Percentiles rank a stretch among this genome's conserved stretches.
These are phyloP conservation scores for Micromonas pusilla DNA, from an alignment of 139 green algal genomes.

Conservation along the genomic window DNA sequence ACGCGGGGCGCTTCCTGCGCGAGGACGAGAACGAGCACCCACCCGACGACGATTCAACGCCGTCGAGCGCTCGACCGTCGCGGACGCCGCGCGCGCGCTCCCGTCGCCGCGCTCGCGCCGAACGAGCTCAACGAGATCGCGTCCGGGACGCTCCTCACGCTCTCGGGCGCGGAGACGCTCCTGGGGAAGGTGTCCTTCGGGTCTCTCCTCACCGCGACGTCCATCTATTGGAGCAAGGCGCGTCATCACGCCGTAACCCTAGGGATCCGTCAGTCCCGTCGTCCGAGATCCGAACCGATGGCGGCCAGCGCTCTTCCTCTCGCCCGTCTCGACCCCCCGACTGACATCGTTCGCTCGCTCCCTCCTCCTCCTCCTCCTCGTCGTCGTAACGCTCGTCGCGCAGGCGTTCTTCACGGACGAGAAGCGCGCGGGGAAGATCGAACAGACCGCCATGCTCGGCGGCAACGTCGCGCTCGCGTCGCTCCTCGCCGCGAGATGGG, in stretches of 20 bases:
- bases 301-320: not conserved
- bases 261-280: not conserved
- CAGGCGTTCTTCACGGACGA: slow-evolving; percentile 18
- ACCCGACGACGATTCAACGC: too few relatives aligned
- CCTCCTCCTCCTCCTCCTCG: not conserved
- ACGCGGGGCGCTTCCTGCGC: too few relatives aligned
- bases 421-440: slow-evolving; percentile 7
- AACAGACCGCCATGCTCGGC: slow-evolving; percentile 12
- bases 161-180: not conserved
- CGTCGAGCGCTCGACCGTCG: too few relatives aligned
- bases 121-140: not conserved
- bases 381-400: not conserved
- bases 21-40: too few relatives aligned
- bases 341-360: not conserved
- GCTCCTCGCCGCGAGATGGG: slow-evolving; percentile 27
- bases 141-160: not conserved
- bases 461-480: slow-evolving; percentile 14
- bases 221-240: slow-evolving; percentile 21
- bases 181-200: slow-evolving; percentile 25
- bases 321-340: not conserved
- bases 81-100: too few relatives aligned
- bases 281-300: not conserved
- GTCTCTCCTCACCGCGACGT: not conserved
- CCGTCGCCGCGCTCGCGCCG: not conserved
- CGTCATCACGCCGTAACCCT: too few relatives aligned